Conservation (phyloP, 2,329 filamentous ascomycete species). For the Aspergillus carbonarius region DNA sequence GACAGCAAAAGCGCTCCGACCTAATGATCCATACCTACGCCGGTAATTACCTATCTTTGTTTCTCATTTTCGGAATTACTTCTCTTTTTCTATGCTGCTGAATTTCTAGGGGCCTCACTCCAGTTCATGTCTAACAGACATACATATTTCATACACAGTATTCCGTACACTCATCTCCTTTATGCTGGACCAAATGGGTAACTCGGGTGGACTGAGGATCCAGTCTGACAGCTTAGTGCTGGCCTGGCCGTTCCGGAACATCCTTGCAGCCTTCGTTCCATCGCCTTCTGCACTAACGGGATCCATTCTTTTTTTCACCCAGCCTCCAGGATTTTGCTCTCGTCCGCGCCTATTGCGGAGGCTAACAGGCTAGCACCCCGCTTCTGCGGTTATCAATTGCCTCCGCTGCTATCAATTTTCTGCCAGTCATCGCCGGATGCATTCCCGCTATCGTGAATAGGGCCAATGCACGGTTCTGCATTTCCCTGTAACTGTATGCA, state of each 20-base stretch:
- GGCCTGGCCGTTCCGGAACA: slow-evolving; percentile 6
- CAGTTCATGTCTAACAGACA: neutral
- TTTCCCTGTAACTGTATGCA: slow-evolving; percentile 14
- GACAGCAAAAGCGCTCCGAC: neutral
- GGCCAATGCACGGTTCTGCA: slow-evolving; percentile 21
- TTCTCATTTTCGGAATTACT: neutral
- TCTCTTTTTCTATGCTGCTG: neutral
- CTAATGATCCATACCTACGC: neutral
- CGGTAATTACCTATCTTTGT: neutral
- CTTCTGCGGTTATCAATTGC: slow-evolving; percentile 25
- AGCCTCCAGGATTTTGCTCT: slow-evolving; percentile 25
- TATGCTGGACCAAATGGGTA: neutral
- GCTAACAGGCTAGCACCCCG: slow-evolving; percentile 18
- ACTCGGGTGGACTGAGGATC: neutral
- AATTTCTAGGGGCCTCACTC: neutral
- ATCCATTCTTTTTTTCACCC: slow-evolving; percentile 14
- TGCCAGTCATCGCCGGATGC: slow-evolving; percentile 24
- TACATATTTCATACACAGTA: neutral
- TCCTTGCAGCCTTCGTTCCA: slow-evolving; percentile 16
- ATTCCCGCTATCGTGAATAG: slow-evolving; percentile 24
- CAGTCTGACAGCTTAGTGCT: neutral
- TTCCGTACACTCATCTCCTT: neutral
- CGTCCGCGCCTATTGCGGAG: slow-evolving; percentile 23
- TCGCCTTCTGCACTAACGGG: slow-evolving; percentile 15
- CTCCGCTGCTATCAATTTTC: slow-evolving; percentile 18